Conservation (phyloP, 441 rosid species). For the Biscutella auriculata region DNA sequence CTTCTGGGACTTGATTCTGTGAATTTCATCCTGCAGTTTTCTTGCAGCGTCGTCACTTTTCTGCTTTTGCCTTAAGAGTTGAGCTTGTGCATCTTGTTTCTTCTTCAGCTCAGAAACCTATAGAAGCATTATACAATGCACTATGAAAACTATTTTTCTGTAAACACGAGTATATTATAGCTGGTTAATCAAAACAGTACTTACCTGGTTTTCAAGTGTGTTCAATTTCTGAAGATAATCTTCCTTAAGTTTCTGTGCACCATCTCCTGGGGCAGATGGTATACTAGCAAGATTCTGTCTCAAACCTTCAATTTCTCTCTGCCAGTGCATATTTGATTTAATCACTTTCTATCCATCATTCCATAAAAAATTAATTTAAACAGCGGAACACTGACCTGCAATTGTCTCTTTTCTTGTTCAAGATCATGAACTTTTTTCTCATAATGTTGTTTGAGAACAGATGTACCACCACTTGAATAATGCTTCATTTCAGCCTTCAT, state of each 20-base stretch:
- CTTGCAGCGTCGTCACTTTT: conserved; percentile 86
- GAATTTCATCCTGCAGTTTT: conserved; percentile 84
- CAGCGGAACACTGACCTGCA: conserved; percentile 49
- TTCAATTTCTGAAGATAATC: conserved; percentile 87
- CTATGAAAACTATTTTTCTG: neutral
- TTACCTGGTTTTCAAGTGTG: conserved; percentile 78
- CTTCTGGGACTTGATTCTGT: conserved; percentile 83
- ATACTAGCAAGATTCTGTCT: conserved; percentile 58
- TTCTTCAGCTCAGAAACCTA: conserved; percentile 84
- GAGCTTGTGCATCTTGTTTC: conserved; percentile 96
- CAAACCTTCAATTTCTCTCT: conserved; percentile 89
- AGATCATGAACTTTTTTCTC: conserved; percentile 85
- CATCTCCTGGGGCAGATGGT: conserved; percentile 66
- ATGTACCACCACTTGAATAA: conserved; percentile 54
- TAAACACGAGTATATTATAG: neutral
- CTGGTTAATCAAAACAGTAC: neutral
- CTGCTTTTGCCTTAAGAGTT: conserved; percentile 87
- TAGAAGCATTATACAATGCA: neutral
- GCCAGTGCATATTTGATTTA: conserved; percentile 20
- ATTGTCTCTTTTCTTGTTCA: conserved; percentile 67
- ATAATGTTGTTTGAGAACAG: conserved; percentile 84
- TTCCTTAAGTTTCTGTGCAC: conserved; percentile 75
- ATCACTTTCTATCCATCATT: neutral
- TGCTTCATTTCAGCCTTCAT: conserved; percentile 92
- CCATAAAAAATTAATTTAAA: neutral